Conservation (phyloP, 1,284 basidiomycete genomes). For the Neolentinus lepideus region DNA sequence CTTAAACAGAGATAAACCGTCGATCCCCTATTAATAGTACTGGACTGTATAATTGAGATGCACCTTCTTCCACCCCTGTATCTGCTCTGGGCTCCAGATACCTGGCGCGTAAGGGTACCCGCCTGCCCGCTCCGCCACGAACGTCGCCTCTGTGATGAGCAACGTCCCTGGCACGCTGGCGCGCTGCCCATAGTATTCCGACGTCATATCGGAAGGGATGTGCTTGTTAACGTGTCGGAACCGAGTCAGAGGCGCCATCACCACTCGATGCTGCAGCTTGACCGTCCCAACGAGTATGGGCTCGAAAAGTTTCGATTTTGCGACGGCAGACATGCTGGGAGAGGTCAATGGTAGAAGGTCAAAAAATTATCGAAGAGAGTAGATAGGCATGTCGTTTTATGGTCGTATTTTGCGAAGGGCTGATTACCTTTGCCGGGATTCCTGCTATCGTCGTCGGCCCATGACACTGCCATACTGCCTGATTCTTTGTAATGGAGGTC, state of each 20-base stretch:
- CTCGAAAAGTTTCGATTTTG: slow-evolving; percentile 27
- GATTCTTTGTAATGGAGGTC: too few relatives aligned
- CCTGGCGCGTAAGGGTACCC: slow-evolving; percentile 32
- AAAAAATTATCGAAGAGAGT: neutral
- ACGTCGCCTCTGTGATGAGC: slow-evolving; percentile 40
- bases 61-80: slow-evolving; percentile 39
- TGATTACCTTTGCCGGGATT: too few relatives aligned
- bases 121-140: slow-evolving; percentile 31
- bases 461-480: too few relatives aligned
- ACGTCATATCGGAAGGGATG: slow-evolving; percentile 21
- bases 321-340: neutral
- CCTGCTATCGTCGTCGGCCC: too few relatives aligned
- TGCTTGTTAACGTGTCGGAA: slow-evolving; percentile 23
- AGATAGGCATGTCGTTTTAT: too few relatives aligned
- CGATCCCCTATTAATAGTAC: too few relatives aligned
- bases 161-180: slow-evolving; percentile 35
- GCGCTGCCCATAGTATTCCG: slow-evolving; percentile 42
- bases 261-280: slow-evolving; percentile 35
- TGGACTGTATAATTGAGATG: slow-evolving; percentile 3
- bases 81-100: slow-evolving; percentile 37
- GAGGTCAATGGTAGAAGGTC: neutral
- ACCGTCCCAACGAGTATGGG: slow-evolving; percentile 36
- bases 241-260: slow-evolving; percentile 41
- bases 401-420: too few relatives aligned
- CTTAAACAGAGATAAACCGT: slow-evolving; percentile 9